Conservation (phyloP, 352 stramenopile species). For the Phytopythium aichiense region DNA sequence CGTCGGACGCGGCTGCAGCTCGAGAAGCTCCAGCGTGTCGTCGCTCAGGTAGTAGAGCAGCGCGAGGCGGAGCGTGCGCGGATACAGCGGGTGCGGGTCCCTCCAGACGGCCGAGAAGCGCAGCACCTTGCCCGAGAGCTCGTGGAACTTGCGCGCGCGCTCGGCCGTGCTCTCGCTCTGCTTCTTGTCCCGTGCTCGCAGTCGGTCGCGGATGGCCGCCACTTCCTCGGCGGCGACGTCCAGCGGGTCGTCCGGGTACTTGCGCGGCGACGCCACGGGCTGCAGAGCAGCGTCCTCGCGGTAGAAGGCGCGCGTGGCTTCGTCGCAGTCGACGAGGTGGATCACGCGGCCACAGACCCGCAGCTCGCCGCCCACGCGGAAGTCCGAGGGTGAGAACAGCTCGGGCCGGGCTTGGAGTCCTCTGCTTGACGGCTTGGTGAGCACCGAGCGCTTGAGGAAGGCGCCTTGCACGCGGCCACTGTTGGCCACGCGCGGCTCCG, state of each 20-base stretch:
- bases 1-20: conserved; percentile 50
- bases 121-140: conserved; percentile 83
- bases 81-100: conserved; percentile 88
- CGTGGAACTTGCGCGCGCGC: conserved; percentile 65
- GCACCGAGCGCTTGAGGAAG: conserved; percentile 76
- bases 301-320: conserved; percentile 82
- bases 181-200: conserved; percentile 22
- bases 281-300: conserved; percentile 31
- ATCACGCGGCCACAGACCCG: conserved; percentile 78
- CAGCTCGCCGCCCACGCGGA: conserved; percentile 73
- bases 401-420: conserved; percentile 5
- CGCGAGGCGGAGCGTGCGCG: conserved; percentile 84
- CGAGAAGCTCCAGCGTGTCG: conserved; percentile 90
- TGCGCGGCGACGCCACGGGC: conserved; percentile 27
- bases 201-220: not conserved
- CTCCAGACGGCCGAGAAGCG: conserved; percentile 91
- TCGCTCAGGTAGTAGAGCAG: conserved; percentile 92
- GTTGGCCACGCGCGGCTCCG: conserved; percentile 83
- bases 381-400: conserved; percentile 63
- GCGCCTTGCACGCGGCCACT: conserved; percentile 86
- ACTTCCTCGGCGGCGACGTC: conserved; percentile 44
- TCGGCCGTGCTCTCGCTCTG: conserved; percentile 46
- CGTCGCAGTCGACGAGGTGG: conserved; percentile 88
- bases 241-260: conserved; percentile 76
- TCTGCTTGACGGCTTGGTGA: conserved; percentile 25